These are phyloP conservation scores for Huiozyma naganishii DNA, from an alignment of 805 yeast genomes.

Conservation along the genomic window DNA sequence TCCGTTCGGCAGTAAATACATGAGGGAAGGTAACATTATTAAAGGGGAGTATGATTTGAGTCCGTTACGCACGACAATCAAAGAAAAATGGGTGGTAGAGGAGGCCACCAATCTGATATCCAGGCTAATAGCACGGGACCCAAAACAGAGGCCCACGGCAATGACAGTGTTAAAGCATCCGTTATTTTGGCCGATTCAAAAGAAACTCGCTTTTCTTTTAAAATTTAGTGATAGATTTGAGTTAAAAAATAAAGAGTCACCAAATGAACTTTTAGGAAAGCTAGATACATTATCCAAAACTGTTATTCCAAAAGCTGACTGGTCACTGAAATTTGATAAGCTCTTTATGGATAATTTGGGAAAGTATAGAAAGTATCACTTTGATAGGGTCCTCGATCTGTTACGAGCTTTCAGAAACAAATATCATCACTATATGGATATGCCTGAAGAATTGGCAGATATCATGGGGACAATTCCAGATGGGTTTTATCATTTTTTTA, in stretches of 20 bases:
- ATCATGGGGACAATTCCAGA: constrained; percentile 73
- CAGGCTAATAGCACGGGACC: constrained; percentile 61
- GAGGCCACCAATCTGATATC: constrained; percentile 69
- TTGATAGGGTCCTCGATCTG: constrained; percentile 70
- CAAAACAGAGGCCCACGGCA: constrained; percentile 64
- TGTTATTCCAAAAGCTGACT: constrained; percentile 53
- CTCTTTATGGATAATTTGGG: constrained; percentile 75
- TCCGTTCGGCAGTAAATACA: constrained; percentile 89
- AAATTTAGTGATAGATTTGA: constrained; percentile 89
- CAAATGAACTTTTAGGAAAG: constrained; percentile 44
- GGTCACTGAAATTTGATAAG: constrained; percentile 68
- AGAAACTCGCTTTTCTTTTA: constrained; percentile 71
- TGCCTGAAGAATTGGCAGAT: constrained; percentile 54
- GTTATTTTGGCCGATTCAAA: constrained; percentile 67
- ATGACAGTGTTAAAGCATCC: constrained; percentile 67
- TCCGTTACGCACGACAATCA: constrained; percentile 24
- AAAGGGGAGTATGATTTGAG: constrained; percentile 48
- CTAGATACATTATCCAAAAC: constrained; percentile 43
- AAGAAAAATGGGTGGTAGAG: constrained; percentile 21
- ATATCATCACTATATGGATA: constrained; percentile 87
- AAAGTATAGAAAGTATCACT: constrained; percentile 79
- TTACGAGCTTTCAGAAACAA: constrained; percentile 86
- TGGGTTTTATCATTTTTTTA: constrained; percentile 75
- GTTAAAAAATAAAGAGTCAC: constrained; percentile 70
- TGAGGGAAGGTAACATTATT: constrained; percentile 82